phyloP scores from a whole-genome alignment of 2,329 filamentous ascomycete genomes.

The Sarocladium kiliense region DNA sequence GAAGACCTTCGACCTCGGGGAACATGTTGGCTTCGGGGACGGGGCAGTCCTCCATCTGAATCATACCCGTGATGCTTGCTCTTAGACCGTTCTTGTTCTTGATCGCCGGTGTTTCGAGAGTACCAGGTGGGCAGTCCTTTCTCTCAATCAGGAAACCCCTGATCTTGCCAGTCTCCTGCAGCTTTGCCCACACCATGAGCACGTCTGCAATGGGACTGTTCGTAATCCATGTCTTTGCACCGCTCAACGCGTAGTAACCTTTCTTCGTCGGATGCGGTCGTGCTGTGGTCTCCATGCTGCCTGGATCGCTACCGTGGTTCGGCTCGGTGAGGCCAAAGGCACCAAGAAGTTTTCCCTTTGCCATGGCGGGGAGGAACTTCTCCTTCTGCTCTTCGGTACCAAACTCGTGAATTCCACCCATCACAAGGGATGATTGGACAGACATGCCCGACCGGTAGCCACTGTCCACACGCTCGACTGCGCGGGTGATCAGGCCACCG shows the following conservation, averaged over 20 bases:
- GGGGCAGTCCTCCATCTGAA: conserved; percentile 86
- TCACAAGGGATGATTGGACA: conserved; percentile 86
- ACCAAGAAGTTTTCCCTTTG: conserved; percentile 75
- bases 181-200: conserved; percentile 86
- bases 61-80: conserved; percentile 96
- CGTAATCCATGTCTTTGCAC: conserved; percentile 92
- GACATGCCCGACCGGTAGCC: conserved; percentile 92
- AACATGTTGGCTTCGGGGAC: conserved; percentile 93
- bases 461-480: conserved; percentile 85
- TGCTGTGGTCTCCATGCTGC: conserved; percentile 85
- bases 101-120: conserved; percentile 83
- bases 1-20: conserved; percentile 78
- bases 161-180: conserved; percentile 89
- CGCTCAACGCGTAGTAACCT: conserved; percentile 73
- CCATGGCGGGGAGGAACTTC: conserved; percentile 73
- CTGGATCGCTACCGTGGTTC: conserved; percentile 88
- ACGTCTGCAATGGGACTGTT: conserved; percentile 88
- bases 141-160: conserved; percentile 88
- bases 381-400: conserved; percentile 85
- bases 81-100: conserved; percentile 94
- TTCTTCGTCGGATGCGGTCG: conserved; percentile 79
- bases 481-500: conserved; percentile 82
- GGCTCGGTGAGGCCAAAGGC: conserved; percentile 90
- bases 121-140: conserved; percentile 77
- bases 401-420: conserved; percentile 88